These are phyloP conservation scores for Leccinum rimulosum DNA, from an alignment of 768 basidiomycete genomes.

Conservation along the genomic window DNA sequence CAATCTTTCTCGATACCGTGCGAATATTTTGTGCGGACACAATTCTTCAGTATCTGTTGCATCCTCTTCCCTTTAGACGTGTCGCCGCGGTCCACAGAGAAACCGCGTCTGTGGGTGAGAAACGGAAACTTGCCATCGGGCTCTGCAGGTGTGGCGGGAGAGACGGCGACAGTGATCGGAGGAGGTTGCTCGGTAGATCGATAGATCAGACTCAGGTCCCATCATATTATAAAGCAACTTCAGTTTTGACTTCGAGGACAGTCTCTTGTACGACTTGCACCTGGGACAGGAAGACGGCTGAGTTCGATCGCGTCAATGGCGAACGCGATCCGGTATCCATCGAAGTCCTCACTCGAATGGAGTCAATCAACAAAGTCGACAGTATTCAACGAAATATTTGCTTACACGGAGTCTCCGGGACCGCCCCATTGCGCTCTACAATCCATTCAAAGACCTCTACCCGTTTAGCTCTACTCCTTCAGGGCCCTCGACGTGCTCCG, in stretches of 20 bases:
- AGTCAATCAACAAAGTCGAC: not conserved
- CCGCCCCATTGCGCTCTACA: conserved; percentile 51
- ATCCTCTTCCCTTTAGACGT: no score
- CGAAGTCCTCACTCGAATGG: conserved; percentile 29
- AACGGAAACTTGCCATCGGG: conserved; percentile 18
- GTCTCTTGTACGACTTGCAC: conserved; percentile 6
- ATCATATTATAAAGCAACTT: not conserved
- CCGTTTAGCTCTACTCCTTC: conserved; percentile 81
- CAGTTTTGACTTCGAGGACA: conserved; percentile 10
- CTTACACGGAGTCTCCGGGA: conserved; percentile 28
- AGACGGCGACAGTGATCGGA: conserved; percentile 59
- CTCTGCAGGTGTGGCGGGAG: conserved; percentile 57
- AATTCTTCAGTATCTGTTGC: no score
- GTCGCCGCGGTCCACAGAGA: no score
- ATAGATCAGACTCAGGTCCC: conserved; percentile 3
- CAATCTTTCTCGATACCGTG: no score
- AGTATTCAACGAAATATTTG: not conserved
- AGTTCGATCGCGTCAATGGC: conserved; percentile 20
- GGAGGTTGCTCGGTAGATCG: conserved; percentile 8
- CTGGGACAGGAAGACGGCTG: conserved; percentile 13
- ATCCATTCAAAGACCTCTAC: conserved; percentile 86
- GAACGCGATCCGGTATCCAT: conserved; percentile 29
- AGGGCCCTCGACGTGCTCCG: conserved; percentile 81
- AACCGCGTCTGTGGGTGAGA: conserved; percentile 9
- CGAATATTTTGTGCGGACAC: no score